Conservation (phyloP, 306 rosid species). For the Vigna angularis region DNA sequence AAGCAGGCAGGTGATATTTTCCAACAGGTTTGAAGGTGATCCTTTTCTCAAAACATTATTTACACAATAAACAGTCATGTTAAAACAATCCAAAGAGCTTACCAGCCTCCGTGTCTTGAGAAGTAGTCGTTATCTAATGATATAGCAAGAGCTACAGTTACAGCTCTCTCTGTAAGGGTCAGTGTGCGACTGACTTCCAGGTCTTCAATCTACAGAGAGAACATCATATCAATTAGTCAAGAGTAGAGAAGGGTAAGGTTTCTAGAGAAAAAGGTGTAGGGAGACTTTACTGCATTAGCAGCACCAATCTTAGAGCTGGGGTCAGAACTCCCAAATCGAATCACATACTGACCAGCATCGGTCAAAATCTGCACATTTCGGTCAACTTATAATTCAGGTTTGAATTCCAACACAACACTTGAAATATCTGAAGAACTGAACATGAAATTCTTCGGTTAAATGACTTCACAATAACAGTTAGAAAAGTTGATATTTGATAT, state of each 20-base stretch:
- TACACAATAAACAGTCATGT: conserved; percentile 21
- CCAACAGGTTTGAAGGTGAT: conserved; percentile 21
- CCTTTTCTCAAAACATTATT: conserved; percentile 13
- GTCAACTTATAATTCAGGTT: not conserved
- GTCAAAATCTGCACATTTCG: conserved; percentile 73
- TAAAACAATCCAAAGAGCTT: conserved; percentile 49
- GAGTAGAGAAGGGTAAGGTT: not conserved
- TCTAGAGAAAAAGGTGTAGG: not conserved
- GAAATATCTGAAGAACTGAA: conserved; percentile 30
- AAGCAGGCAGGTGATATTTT: conserved; percentile 5
- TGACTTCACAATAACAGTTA: conserved; percentile 21
- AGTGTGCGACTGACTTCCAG: conserved; percentile 77
- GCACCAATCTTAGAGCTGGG: conserved; percentile 68
- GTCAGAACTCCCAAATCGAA: conserved; percentile 88
- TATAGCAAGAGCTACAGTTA: conserved; percentile 93
- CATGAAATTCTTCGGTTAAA: conserved; percentile 23
- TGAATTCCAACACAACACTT: conserved; percentile 16
- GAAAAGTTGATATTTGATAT: conserved; percentile 1
- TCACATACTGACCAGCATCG: conserved; percentile 96
- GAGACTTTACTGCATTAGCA: conserved; percentile 63
- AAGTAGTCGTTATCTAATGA: conserved; percentile 98
- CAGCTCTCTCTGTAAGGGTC: conserved; percentile 88
- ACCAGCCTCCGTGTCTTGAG: conserved; percentile 97
- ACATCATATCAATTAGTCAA: conserved; percentile 20
- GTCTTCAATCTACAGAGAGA: conserved; percentile 72